Base-by-base conservation (phyloP, 352 stramenopile genomes). In the Phytophthora tentaculata region DNA sequence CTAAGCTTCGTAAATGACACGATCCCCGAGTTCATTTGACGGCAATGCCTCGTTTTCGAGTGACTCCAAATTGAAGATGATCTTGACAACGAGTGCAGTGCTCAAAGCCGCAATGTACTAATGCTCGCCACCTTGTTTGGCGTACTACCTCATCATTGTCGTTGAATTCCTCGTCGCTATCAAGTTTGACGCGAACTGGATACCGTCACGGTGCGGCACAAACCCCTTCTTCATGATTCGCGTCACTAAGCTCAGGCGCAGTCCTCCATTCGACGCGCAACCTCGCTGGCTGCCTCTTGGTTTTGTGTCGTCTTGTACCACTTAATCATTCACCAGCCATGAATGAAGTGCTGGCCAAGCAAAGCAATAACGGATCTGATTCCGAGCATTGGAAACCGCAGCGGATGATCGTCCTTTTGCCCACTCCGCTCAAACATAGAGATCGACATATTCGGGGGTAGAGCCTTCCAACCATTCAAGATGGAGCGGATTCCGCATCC, bases 1-100 rank as follows among this genome's bases (percentile, higher is more conserved):
- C 64, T 64, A 24, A 76, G 55, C 43, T 76, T 64, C 1, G 69
- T 67, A n/a, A 73, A 76, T 1, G 69, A 76, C 1, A 53, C 69
- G 13, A 76, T 44, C 26, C 73, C 64, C 20, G 64, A 73, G 41
- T 75, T 75, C 67, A 72, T 72, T 55, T 62, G 48, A 2, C 68
- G 56, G 13, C 28, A 41, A 14, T 68, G 51, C 68, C 68, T 69
- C 12, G 41, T 29, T 2, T 24, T 19, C 12, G 57, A 60, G 47
- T 75, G 64, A n/a, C n/a, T n/a, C n/a, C n/a, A 41, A 73, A 76
- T 9, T 1, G 64, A 39, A 43, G 64, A 63, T 49, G 62, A 23
- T 43, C 49, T 49, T 4, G 68, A 75, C n/a, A 75, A 28, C 13
- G 35, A 44, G 23, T 62, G 62, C 7, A 75, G 61, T 12, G 68